A percentile compares a stretch with the other conserved stretches of the same genome.
phyloP scores from a whole-genome alignment of 768 basidiomycete genomes.

The Gymnopilus dilepis region DNA sequence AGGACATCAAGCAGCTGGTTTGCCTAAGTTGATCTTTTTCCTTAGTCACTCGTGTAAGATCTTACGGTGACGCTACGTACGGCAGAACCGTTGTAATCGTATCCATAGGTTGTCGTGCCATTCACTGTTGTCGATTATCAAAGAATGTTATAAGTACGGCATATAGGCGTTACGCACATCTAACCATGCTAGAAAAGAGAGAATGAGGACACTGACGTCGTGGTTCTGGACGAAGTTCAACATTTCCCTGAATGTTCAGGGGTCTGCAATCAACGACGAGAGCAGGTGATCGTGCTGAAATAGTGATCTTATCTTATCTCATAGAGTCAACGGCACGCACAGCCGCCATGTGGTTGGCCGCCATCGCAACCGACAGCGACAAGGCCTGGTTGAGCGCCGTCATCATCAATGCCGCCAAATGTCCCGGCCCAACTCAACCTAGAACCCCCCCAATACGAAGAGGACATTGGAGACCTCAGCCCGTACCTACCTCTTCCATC shows the following conservation, averaged over 20 bases:
- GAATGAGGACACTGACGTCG: neutral
- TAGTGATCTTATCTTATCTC: conserved; percentile 8
- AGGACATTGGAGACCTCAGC: conserved; percentile 33
- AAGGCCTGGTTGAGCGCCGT: neutral
- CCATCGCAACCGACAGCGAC: neutral
- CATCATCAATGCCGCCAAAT: conserved; percentile 26
- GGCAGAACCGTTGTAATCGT: too few relatives aligned
- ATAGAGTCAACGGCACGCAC: too few relatives aligned
- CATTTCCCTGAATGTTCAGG: neutral
- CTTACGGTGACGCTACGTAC: too few relatives aligned
- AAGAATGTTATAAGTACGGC: too few relatives aligned
- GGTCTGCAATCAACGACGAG: neutral
- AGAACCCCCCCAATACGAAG: conserved; percentile 27
- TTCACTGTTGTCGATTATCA: too few relatives aligned
- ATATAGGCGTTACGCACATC: too few relatives aligned
- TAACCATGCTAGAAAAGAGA: too few relatives aligned
- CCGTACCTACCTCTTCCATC: conserved; percentile 27
- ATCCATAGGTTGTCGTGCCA: too few relatives aligned
- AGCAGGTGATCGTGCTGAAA: neutral
- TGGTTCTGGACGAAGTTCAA: conserved; percentile 1
- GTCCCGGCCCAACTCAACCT: conserved; percentile 30
- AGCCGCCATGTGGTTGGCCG: neutral
- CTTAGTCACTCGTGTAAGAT: too few relatives aligned
- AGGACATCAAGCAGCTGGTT: neutral
- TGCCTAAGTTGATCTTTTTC: neutral